These are phyloP conservation scores for Iris pallida DNA, from an alignment of 116 monocot species.

Conservation along the genomic window DNA sequence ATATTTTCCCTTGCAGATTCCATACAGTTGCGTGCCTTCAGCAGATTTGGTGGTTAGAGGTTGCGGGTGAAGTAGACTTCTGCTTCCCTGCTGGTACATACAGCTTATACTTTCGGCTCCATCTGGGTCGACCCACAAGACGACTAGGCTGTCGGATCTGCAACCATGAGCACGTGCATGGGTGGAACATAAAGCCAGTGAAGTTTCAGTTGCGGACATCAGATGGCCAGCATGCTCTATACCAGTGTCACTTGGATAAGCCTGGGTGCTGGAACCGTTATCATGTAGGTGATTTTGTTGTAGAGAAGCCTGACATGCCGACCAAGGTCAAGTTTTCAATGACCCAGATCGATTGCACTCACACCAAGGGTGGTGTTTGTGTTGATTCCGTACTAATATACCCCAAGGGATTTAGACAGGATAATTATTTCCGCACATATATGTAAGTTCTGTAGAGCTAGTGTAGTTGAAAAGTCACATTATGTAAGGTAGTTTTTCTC, in stretches of 20 bases:
- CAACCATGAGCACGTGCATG: not conserved
- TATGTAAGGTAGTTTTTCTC: no score
- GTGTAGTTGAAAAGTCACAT: not conserved
- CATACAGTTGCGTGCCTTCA: not conserved
- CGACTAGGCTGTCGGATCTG: not conserved
- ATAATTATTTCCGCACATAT: not conserved
- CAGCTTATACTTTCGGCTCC: not conserved
- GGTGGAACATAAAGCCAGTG: not conserved
- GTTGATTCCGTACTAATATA: not conserved
- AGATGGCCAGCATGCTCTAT: not conserved
- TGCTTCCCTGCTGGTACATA: not conserved
- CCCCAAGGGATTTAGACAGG: not conserved
- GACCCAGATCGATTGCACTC: slow-evolving; percentile 4
- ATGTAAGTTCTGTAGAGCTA: not conserved
- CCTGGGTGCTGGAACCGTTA: slow-evolving; percentile 1
- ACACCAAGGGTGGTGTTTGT: slow-evolving; percentile 1
- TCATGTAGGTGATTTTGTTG: slow-evolving; percentile 1
- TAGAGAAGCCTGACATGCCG: not conserved
- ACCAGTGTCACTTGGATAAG: not conserved
- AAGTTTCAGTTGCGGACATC: not conserved
- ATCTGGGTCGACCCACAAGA: not conserved
- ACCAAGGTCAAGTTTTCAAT: not conserved
- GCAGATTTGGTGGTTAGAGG: slow-evolving; percentile 5
- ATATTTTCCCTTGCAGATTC: slow-evolving; percentile 2
- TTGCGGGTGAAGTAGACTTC: not conserved